Conservation (phyloP, 331 rosid genomes). For the Malus hybrid region DNA sequence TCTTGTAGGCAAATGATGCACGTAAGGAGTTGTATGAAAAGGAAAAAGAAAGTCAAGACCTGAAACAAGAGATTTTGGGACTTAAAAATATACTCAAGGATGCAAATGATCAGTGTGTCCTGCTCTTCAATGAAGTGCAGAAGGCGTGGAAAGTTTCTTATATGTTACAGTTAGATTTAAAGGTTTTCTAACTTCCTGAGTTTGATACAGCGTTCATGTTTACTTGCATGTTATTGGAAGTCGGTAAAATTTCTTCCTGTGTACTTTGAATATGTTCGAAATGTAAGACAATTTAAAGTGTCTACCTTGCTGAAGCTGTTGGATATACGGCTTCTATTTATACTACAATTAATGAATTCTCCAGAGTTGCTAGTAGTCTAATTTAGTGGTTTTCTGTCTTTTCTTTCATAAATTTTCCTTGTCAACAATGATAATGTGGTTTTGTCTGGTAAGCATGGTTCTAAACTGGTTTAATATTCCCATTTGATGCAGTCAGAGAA, state of each 20-base stretch:
- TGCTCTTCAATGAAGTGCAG: conserved; percentile 94
- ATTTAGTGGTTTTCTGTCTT: neutral
- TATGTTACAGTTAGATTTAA: conserved; percentile 74
- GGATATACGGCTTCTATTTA: neutral
- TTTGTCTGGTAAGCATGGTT: conserved; percentile 7
- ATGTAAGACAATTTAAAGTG: too few relatives aligned
- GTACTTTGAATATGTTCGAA: neutral
- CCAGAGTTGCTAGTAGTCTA: neutral
- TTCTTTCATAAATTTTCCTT: neutral
- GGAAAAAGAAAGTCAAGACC: conserved; percentile 73
- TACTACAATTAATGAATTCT: neutral
- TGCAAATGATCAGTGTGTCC: conserved; percentile 84
- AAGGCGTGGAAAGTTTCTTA: conserved; percentile 89
- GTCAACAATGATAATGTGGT: neutral
- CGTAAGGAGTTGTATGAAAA: conserved; percentile 82
- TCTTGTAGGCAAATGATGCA: conserved; percentile 78
- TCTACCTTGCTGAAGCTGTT: conserved; percentile 2
- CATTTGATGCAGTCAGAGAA: conserved; percentile 73
- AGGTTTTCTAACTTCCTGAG: conserved; percentile 51
- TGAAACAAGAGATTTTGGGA: conserved; percentile 66
- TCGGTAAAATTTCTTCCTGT: neutral
- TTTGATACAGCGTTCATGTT: conserved; percentile 17
- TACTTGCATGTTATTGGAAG: conserved; percentile 12
- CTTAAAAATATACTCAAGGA: conserved; percentile 65
- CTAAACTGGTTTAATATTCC: conserved; percentile 26